These are phyloP conservation scores for Coemansia reversa DNA, from an alignment of 192 early-diverging fungal species.

Conservation along the genomic window DNA sequence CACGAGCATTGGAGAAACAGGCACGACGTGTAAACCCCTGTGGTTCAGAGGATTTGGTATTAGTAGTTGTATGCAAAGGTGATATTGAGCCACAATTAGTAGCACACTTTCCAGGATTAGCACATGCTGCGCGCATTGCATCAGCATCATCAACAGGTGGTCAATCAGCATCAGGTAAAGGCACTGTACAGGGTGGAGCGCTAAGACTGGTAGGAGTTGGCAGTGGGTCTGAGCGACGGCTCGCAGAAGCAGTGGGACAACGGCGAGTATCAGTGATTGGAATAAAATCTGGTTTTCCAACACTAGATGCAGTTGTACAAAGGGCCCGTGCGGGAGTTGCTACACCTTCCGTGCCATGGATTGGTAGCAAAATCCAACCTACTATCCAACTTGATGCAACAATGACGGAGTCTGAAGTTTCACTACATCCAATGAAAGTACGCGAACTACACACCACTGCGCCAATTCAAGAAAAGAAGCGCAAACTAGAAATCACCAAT, in stretches of 20 bases:
- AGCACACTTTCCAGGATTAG: slow-evolving; percentile 40
- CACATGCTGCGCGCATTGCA: slow-evolving; percentile 27
- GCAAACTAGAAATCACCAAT: not conserved
- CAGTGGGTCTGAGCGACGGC: slow-evolving; percentile 21
- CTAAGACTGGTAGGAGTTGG: slow-evolving; percentile 38
- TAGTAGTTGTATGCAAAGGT: slow-evolving; percentile 44
- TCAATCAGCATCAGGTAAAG: not conserved
- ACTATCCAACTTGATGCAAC: not conserved
- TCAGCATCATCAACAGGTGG: not conserved
- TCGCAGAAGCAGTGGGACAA: slow-evolving; percentile 34
- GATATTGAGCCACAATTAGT: slow-evolving; percentile 43
- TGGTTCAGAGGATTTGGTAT: slow-evolving; percentile 7
- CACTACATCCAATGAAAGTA: slow-evolving; percentile 25
- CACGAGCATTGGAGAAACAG: slow-evolving; percentile 38
- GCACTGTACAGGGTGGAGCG: not conserved
- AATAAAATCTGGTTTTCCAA: slow-evolving; percentile 26
- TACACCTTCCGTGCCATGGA: slow-evolving; percentile 36
- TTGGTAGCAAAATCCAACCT: slow-evolving; percentile 8
- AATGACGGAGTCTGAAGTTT: not conserved
- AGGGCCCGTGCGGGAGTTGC: slow-evolving; percentile 11
- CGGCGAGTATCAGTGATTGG: slow-evolving; percentile 37
- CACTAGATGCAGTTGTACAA: slow-evolving; percentile 33
- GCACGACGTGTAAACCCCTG: slow-evolving; percentile 2
- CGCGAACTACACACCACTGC: slow-evolving; percentile 47
- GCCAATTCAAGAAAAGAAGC: slow-evolving; percentile 19